Evolutionary conservation across 2,329 filamentous ascomycete species (phyloP).

Genomic region (Diaporthe capsici): DNA sequence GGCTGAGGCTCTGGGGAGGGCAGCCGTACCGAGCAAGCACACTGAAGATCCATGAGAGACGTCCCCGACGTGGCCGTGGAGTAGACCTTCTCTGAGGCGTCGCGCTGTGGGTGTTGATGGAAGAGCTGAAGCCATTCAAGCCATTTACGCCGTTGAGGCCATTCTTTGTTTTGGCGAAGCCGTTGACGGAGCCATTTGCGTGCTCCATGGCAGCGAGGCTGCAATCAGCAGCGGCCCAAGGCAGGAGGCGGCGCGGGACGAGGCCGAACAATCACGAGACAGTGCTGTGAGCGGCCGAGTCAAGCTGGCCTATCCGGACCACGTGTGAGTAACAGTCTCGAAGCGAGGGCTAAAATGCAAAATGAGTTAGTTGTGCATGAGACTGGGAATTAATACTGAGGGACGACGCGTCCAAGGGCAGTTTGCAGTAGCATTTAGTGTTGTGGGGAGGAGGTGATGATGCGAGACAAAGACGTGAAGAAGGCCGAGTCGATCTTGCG

Average conservation of each 20-base stretch:
- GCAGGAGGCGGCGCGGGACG: slow-evolving; percentile 12
- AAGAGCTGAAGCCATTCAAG: slow-evolving; percentile 44
- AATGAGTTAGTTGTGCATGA: slow-evolving; percentile 2
- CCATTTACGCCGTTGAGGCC: slow-evolving; percentile 45
- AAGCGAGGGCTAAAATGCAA: neutral
- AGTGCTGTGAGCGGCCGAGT: slow-evolving; percentile 18
- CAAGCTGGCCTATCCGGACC: slow-evolving; percentile 11
- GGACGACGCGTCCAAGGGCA: slow-evolving; percentile 18
- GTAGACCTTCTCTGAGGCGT: slow-evolving; percentile 50
- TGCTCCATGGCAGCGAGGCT: slow-evolving; percentile 53
- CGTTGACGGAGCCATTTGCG: slow-evolving; percentile 57
- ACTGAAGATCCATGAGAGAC: slow-evolving; percentile 60
- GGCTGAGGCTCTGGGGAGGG: neutral
- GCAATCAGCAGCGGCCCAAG: slow-evolving; percentile 37
- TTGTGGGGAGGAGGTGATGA: neutral
- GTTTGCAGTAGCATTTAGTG: neutral
- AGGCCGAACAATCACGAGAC: slow-evolving; percentile 21
- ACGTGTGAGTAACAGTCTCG: neutral
- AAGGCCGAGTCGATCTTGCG: slow-evolving; percentile 29
- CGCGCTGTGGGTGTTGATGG: slow-evolving; percentile 55
- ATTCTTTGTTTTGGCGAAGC: slow-evolving; percentile 46
- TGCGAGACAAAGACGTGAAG: slow-evolving; percentile 21
- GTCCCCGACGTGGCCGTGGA: slow-evolving; percentile 46
- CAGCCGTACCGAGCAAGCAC: slow-evolving; percentile 66
- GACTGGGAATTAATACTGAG: neutral